These are phyloP conservation scores for Fusarium circinatum DNA, from an alignment of 2,329 filamentous ascomycete species.

Conservation along the genomic window DNA sequence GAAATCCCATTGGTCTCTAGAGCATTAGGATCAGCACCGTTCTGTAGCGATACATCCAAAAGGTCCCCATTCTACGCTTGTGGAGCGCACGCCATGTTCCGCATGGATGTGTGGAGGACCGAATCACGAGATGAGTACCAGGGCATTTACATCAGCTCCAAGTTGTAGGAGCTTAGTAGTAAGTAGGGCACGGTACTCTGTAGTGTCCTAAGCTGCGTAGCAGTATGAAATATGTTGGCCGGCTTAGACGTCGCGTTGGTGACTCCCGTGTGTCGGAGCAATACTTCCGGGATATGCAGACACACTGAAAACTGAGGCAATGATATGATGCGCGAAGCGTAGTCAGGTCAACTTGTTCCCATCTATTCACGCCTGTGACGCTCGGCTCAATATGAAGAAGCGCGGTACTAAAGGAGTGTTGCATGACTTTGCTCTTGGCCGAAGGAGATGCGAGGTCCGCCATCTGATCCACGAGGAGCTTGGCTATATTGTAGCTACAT, in stretches of 20 bases:
- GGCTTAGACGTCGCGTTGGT: neutral
- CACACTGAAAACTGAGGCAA: neutral
- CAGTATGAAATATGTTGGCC: too few relatives aligned
- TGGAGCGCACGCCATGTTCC: neutral
- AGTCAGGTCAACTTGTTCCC: accelerated
- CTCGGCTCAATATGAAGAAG: neutral
- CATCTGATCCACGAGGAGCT: neutral
- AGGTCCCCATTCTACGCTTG: neutral
- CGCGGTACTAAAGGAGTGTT: accelerated
- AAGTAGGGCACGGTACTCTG: accelerated
- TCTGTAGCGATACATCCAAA: too few relatives aligned
- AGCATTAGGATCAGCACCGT: neutral
- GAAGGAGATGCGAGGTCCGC: too few relatives aligned
- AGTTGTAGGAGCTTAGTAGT: accelerated
- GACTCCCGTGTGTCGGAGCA: accelerated
- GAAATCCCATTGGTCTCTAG: neutral
- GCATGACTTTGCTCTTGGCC: neutral
- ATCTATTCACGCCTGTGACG: accelerated
- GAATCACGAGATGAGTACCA: too few relatives aligned
- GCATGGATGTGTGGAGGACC: neutral
- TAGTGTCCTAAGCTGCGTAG: neutral
- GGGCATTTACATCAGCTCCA: too few relatives aligned
- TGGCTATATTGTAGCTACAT: accelerated
- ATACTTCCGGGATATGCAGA: neutral
- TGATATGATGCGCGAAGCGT: accelerated